Base-by-base conservation (phyloP, 2,329 filamentous ascomycete genomes). In the Ophiostoma perfectum region DNA sequence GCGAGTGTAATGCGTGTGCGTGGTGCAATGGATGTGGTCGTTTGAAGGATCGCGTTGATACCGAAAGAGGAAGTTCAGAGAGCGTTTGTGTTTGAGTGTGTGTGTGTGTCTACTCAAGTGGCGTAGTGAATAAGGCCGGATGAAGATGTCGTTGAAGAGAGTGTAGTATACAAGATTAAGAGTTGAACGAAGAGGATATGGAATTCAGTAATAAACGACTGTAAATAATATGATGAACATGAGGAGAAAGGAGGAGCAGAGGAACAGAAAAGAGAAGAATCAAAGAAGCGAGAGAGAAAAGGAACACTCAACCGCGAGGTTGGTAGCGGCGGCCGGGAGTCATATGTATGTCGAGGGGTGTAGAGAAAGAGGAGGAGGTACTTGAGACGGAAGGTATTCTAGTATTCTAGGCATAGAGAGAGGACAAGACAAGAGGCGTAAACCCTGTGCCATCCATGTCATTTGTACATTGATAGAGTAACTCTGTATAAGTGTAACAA, bases 301-400 rank as follows among this genome's bases (percentile, higher is more conserved):
- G 41, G 27, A 14, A 39, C 11, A 7, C 3, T 44, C 42, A 27
- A 64, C 41, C 39, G 38, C 14, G 60, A 41, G 38, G 60, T 41
- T 41, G 38, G 60, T 41, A 42, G 60, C n/a, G 60, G 60, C 60
- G 42, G 60, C 27, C 55, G 55, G 55, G 55, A 55, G 60, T 63
- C 16, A 18, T 63, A 63, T 63, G 39, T 63, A 44, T 63, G 14
- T 63, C 58, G 58, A 63, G 58, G 39, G 38, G 49, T 55, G 8
- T 27, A 27, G n/a, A 5, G 45, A 14, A 14, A 14, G 44, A 14
- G n/a, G 49, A 8, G n/a, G 18, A 36, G 49, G 49, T 55, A 55
- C 49, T 55, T 55, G 47, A 52, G 47, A 27, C 47, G n/a, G 27
- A 27, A 27, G 27, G 47, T 18, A n/a, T n/a, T 52, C 16, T 52